These are phyloP conservation scores for Carex cristatella DNA, from an alignment of 176 grass and related monocot species.

Conservation along the genomic window DNA sequence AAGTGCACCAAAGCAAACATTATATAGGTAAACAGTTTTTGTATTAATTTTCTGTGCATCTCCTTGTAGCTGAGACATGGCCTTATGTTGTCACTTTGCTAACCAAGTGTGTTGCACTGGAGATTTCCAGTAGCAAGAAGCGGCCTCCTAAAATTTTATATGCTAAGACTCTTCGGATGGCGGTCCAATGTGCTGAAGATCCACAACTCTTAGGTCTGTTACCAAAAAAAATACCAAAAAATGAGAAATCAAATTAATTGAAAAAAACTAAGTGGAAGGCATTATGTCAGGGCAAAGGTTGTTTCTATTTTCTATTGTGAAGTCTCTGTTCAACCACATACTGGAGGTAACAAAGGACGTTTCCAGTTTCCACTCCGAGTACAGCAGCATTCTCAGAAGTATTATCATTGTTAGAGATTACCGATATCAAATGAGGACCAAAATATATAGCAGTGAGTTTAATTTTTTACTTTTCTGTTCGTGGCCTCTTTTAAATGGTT, in stretches of 20 bases:
- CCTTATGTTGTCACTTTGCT: slow-evolving; percentile 37
- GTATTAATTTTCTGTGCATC: too few species aligned
- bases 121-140: slow-evolving; percentile 43
- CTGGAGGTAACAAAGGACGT: slow-evolving; percentile 66
- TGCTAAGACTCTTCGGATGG: slow-evolving; percentile 53
- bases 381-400: slow-evolving; percentile 58
- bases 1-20: too few species aligned
- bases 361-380: slow-evolving; percentile 59
- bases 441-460: not conserved
- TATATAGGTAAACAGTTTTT: too few species aligned
- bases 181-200: slow-evolving; percentile 57
- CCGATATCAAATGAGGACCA: slow-evolving; percentile 16
- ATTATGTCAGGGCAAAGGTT: not conserved
- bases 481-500: too few species aligned
- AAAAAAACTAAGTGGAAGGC: too few species aligned
- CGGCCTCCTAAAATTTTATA: slow-evolving; percentile 38
- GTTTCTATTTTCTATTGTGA: slow-evolving; percentile 51
- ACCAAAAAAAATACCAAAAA: too few species aligned
- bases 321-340: slow-evolving; percentile 71
- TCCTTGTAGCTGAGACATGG: slow-evolving; percentile 38
- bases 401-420: slow-evolving; percentile 65
- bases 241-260: too few species aligned
- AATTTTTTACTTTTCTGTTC: too few species aligned
- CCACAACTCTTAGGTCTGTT: slow-evolving; percentile 42
- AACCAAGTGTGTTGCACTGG: not conserved